Evolutionary conservation across 2,329 filamentous ascomycete species (phyloP), one percentile per base, ranked within the genome.

Genomic region (Pestalotiopsis sp.): DNA sequence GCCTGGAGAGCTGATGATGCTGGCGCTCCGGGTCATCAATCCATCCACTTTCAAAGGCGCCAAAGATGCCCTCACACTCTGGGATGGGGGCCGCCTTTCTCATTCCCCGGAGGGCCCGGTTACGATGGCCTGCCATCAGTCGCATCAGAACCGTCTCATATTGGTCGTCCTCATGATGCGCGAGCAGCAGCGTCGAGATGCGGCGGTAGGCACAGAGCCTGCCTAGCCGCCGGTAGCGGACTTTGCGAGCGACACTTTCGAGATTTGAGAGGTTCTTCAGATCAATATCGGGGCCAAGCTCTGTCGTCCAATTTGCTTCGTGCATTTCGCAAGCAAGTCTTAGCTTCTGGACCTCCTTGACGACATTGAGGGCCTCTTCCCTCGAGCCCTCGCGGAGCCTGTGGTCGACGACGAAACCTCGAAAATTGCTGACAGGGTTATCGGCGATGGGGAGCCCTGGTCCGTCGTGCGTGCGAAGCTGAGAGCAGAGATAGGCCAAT

Each of bases 111-210:
- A 97, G 82, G 0, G 93, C 94, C n/a, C 86, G 83, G n/a, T 88
- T 87, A 2, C 87, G 83, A 74, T 93, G 92, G 0, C 91, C 90
- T 3, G 84, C 83, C 9, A 91, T 80, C 45, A 98, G 80, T 57
- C 96, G 88, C 90, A 94, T 92, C 63, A 98, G 81, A 4, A 97
- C 86, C 0, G 95, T 98, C 81, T 99, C 96, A 68, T 94, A 92
- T 76, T 96, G 93, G 75, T 99, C 96, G 75, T 98, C 95, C 70
- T 87, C 84, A 78, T 99, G 96, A 77, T 99, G 96, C 4, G 91
- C 96, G 36, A 97, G 83, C 52, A 98, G 86, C 1, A 98, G 78
- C 23, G 88, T 87, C 4, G 79, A 80, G 4, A 92, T 87, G 0
- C 81, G 77, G 5, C 82, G 73, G 1, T 81, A 77, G 17, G 79